A percentile compares a stretch with the other conserved stretches of the same genome.
These are phyloP conservation scores for Onygenales sp. DNA, from an alignment of 2,329 filamentous ascomycete species.

Conservation along the genomic window DNA sequence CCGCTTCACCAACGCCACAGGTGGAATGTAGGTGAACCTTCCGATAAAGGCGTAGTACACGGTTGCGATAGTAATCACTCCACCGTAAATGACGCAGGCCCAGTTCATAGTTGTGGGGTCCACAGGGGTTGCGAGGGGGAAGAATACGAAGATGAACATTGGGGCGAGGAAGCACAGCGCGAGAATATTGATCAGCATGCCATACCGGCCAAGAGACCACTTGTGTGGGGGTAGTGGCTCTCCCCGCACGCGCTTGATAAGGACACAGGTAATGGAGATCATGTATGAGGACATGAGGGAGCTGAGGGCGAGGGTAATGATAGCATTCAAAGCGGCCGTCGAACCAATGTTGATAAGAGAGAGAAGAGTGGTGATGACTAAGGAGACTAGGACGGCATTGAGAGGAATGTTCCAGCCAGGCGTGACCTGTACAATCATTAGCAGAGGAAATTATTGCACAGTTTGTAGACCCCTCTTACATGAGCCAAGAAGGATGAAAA, in stretches of 20 bases:
- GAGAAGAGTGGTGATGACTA: slow-evolving; percentile 35
- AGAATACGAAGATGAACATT: slow-evolving; percentile 37
- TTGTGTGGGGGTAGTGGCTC: slow-evolving; percentile 34
- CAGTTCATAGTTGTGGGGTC: slow-evolving; percentile 37
- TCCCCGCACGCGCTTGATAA: slow-evolving; percentile 32
- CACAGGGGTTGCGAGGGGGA: slow-evolving; percentile 28
- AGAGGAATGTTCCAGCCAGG: slow-evolving; percentile 36
- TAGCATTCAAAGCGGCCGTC: slow-evolving; percentile 34
- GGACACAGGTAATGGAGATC: slow-evolving; percentile 38
- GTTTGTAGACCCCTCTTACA: slow-evolving; percentile 17
- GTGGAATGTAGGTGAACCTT: slow-evolving; percentile 31
- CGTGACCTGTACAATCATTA: slow-evolving; percentile 20
- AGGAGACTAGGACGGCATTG: slow-evolving; percentile 38
- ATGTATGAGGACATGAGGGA: slow-evolving; percentile 35
- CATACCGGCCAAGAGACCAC: slow-evolving; percentile 37
- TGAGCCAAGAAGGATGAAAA: slow-evolving; percentile 30
- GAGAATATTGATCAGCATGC: slow-evolving; percentile 34
- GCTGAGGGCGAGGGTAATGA: slow-evolving; percentile 34
- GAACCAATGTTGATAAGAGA: slow-evolving; percentile 45
- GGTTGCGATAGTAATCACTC: slow-evolving; percentile 33
- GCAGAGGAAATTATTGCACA: not conserved
- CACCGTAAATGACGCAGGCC: slow-evolving; percentile 37
- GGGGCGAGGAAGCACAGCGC: slow-evolving; percentile 31
- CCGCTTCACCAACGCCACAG: slow-evolving; percentile 27
- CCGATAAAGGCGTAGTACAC: slow-evolving; percentile 35